phyloP scores from a whole-genome alignment of 345 rosid genomes.

The Nephelium lappaceum region DNA sequence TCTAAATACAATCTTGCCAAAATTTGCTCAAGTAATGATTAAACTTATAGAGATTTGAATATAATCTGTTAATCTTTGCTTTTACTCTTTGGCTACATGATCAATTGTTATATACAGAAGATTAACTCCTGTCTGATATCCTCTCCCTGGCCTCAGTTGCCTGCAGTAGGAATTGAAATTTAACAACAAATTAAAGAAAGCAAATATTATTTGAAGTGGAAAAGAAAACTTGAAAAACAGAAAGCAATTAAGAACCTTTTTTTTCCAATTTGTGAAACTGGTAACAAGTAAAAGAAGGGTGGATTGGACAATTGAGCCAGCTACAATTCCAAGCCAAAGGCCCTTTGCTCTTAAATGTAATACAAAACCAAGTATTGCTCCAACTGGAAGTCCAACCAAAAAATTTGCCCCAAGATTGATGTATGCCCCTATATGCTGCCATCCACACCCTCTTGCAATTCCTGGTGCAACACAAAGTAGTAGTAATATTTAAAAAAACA shows the following conservation, averaged over 20 bases:
- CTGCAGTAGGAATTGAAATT: slow-evolving; percentile 13
- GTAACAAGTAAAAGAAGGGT: slow-evolving; percentile 23
- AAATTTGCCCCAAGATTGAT: slow-evolving; percentile 41
- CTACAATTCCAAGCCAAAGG: slow-evolving; percentile 43
- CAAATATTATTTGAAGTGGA: not conserved
- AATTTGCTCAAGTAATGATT: too few relatives aligned
- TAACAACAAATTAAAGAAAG: not conserved
- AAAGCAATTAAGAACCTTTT: slow-evolving; percentile 31
- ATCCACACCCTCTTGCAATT: slow-evolving; percentile 47
- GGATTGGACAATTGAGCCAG: slow-evolving; percentile 39
- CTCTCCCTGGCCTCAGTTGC: slow-evolving; percentile 26
- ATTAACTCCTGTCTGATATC: not conserved
- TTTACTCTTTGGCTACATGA: too few relatives aligned
- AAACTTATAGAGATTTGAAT: too few relatives aligned
- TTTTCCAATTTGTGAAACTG: slow-evolving; percentile 36
- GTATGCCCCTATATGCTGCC: slow-evolving; percentile 41
- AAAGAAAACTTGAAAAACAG: not conserved
- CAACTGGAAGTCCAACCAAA: slow-evolving; percentile 40
- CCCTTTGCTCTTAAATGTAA: slow-evolving; percentile 38
- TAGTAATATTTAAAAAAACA: not conserved
- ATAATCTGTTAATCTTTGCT: too few relatives aligned
- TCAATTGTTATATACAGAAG: too few relatives aligned
- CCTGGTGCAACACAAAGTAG: slow-evolving; percentile 21
- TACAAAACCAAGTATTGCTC: slow-evolving; percentile 30
- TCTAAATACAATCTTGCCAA: too few relatives aligned